Base-by-base conservation (phyloP, 768 basidiomycete genomes). In the Boletus vinaceobasis region DNA sequence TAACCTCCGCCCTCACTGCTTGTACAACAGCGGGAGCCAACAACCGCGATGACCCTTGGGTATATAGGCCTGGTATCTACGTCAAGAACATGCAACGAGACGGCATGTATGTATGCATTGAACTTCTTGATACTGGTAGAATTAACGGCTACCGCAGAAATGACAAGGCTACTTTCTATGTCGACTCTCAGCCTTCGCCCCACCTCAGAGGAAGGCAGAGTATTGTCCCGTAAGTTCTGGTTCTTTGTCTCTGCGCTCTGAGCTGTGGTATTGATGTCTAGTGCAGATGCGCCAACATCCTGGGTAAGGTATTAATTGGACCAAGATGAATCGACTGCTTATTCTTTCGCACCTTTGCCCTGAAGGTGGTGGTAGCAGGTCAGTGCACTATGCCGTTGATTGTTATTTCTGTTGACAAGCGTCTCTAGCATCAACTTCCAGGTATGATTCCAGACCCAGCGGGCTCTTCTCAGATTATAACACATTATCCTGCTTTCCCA, bases 41-140 rank as follows among this genome's bases (percentile, higher is more conserved):
- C 75, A 87, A 87, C 71, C 75, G 83, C 14, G 85, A 86, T 60
- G 86, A 87, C 57, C 86, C 85, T 42, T 87, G 84, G 85, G 86
- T 88, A 47, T 87, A 87, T 67, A 74, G 83, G 38, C 84, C 84
- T 43, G 86, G 85, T 62, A 85, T 87, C 62, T 86, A 77, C 56
- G 83, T 84, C 50, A 80, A 73, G 68, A 88, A 88, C 68, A 88
- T 88, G 86, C 84, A 86, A 66, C 73, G 73, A 5, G 79, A 86
- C 61, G 85, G 84, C 64, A 72, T 86, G 85, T 86, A 69, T 59
- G 83, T 65, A n/a, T 27, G 15, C 42, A 32, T 29, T 15, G 14
- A 11, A n/a, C 8, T 2, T 32, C 19, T 38, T 37, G 17, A 36
- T 56, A 17, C 40, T 8, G 27, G 27, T 48, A 5, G 19, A 33